phyloP scores from a whole-genome alignment of 257 asterid species.

The Scutellaria barbata region DNA sequence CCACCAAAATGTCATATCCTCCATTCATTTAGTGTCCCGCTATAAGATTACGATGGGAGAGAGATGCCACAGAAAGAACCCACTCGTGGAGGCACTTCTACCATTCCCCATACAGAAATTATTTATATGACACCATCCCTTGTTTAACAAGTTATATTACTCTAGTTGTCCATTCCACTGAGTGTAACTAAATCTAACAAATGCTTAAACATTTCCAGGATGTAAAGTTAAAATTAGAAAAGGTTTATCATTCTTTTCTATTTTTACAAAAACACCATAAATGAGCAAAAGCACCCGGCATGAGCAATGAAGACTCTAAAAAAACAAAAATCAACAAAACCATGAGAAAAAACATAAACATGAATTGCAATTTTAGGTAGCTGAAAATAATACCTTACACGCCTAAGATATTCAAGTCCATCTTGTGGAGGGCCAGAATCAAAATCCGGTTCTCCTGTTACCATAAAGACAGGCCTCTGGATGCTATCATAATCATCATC shows the following conservation, averaged over 20 bases:
- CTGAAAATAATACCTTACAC: constrained; percentile 73
- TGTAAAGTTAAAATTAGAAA: not conserved
- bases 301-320: not conserved
- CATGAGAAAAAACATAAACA: constrained; percentile 15
- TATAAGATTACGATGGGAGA: not conserved
- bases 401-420: constrained; percentile 95
- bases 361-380: constrained; percentile 12
- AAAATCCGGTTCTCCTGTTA: constrained; percentile 90
- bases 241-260: not conserved
- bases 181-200: constrained; percentile 9
- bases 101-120: not conserved
- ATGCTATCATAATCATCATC: constrained; percentile 82
- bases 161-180: not conserved
- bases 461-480: constrained; percentile 80
- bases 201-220: not conserved
- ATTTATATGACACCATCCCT: not conserved
- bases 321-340: not conserved
- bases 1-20: not conserved
- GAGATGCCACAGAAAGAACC: not conserved
- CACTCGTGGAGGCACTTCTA: not conserved
- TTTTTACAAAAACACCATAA: not conserved
- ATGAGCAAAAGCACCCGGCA: constrained; percentile 22
- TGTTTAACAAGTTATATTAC: not conserved
- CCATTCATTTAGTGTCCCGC: not conserved
- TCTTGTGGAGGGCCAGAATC: constrained; percentile 95